Evolutionary conservation across 371 early-diverging fungal species (phyloP).

Genomic region (Fennellomyces sp.): DNA sequence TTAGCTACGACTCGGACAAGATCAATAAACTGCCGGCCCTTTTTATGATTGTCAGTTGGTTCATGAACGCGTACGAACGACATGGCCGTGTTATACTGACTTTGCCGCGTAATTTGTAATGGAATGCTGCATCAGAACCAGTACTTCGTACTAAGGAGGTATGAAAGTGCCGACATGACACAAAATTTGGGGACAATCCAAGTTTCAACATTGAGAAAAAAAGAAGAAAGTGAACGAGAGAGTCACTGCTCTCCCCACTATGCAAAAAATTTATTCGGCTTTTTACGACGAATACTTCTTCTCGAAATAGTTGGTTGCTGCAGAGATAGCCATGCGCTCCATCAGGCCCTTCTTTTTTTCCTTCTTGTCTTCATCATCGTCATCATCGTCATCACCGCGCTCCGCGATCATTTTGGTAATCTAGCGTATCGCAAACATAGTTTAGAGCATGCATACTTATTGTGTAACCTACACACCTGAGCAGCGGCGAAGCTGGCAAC

Average conservation of each 20-base stretch:
- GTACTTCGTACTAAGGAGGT: background rate
- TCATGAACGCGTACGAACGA: background rate
- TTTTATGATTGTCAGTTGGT: background rate
- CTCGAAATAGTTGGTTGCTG: conserved; percentile 22
- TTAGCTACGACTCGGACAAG: conserved; percentile 65
- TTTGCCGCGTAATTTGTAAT: conserved; percentile 49
- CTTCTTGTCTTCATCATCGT: conserved; percentile 18
- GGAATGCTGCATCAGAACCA: conserved; percentile 15
- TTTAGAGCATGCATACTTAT: conserved; percentile 46
- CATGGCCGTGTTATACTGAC: conserved; percentile 17
- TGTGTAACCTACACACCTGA: conserved; percentile 29
- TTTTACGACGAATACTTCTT: conserved; percentile 6
- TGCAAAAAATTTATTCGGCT: background rate
- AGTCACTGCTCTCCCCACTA: too few species aligned
- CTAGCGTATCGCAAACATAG: conserved; percentile 23
- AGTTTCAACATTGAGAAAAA: background rate
- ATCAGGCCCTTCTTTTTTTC: conserved; percentile 13
- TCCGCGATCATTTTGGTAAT: conserved; percentile 35
- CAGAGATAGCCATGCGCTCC: conserved; percentile 17
- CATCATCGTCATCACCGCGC: conserved; percentile 23
- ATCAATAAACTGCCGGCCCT: conserved; percentile 71
- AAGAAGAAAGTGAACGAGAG: background rate
- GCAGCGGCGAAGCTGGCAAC: conserved; percentile 55
- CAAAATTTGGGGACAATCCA: background rate
- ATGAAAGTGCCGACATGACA: conserved; percentile 1